Percentiles rank a stretch among this genome's conserved stretches.
phyloP scores from a whole-genome alignment of 805 yeast genomes.

The Nakazawaea ishiwadae region DNA sequence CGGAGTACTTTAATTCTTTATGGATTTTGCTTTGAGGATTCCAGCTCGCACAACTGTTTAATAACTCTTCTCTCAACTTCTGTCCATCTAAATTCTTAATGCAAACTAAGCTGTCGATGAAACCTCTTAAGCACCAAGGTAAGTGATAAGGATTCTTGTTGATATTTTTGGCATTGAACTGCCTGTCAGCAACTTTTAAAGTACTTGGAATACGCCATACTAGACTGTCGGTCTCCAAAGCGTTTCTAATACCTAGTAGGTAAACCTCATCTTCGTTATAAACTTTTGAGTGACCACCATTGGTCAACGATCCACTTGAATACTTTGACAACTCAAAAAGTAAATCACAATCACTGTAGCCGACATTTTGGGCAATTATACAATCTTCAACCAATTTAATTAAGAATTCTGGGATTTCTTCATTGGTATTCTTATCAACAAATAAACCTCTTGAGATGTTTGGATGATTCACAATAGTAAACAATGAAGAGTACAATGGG shows the following conservation, averaged over 20 bases:
- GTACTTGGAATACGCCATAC: conserved; percentile 29
- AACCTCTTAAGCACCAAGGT: conserved; percentile 92
- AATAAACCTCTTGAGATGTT: conserved; percentile 82
- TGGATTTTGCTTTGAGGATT: conserved; percentile 72
- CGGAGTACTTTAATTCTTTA: conserved; percentile 69
- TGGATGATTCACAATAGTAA: conserved; percentile 78
- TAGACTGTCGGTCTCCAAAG: conserved; percentile 70
- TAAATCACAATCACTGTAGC: conserved; percentile 25
- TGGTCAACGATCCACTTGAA: conserved; percentile 71
- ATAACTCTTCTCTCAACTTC: conserved; percentile 34
- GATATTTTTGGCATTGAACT: conserved; percentile 37
- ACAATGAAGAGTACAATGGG: conserved; percentile 85
- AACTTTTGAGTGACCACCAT: conserved; percentile 80
- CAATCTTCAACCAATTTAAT: conserved; percentile 29
- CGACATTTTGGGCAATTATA: conserved; percentile 22
- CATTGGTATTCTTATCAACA: conserved; percentile 41
- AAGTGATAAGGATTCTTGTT: conserved; percentile 78
- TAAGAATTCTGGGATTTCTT: conserved; percentile 35
- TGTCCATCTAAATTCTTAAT: conserved; percentile 46
- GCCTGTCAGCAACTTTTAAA: conserved; percentile 38
- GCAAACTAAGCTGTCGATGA: conserved; percentile 56
- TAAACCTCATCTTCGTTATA: conserved; percentile 79
- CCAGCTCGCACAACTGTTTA: conserved; percentile 73
- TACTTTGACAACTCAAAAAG: conserved; percentile 63
- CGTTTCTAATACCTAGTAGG: conserved; percentile 64